Percentiles rank a stretch among this genome's conserved stretches.
These are phyloP conservation scores for Pichia occidentalis DNA, from an alignment of 805 yeast genomes.

Conservation along the genomic window DNA sequence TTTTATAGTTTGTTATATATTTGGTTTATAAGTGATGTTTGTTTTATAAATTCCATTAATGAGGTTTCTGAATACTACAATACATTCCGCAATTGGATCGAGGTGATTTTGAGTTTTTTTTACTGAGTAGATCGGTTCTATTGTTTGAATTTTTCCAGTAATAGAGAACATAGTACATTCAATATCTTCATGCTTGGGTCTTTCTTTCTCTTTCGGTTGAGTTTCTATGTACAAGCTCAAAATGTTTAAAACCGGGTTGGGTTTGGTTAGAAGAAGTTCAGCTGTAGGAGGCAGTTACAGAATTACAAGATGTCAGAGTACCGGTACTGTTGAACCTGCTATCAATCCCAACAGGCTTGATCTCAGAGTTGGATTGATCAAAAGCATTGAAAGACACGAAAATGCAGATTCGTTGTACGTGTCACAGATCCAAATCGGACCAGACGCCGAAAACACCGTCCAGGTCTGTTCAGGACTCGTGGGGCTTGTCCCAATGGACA, in stretches of 20 bases:
- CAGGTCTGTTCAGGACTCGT: slow-evolving; percentile 60
- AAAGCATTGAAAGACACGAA: slow-evolving; percentile 41
- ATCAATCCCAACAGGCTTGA: slow-evolving; percentile 21
- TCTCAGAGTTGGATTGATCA: slow-evolving; percentile 42
- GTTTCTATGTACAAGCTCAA: too few species aligned
- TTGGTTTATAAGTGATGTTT: too few species aligned
- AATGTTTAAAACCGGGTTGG: not conserved
- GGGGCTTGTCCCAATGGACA: slow-evolving; percentile 33
- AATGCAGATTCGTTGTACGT: slow-evolving; percentile 56
- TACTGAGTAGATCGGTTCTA: too few species aligned
- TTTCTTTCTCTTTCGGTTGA: too few species aligned
- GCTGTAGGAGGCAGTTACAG: too few species aligned
- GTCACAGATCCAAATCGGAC: slow-evolving; percentile 37
- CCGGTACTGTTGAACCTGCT: not conserved
- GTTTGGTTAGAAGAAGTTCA: not conserved
- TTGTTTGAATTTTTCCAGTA: too few species aligned
- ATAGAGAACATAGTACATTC: too few species aligned
- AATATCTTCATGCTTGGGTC: too few species aligned
- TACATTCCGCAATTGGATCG: too few species aligned
- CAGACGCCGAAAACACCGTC: slow-evolving; percentile 10
- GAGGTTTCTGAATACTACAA: too few species aligned
- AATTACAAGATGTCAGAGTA: slow-evolving; percentile 7
- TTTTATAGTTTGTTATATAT: not conserved
- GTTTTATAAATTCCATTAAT: too few species aligned
- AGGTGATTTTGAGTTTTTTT: too few species aligned